Conservation (phyloP, 768 basidiomycete species). For the Podaxis rugospora region DNA sequence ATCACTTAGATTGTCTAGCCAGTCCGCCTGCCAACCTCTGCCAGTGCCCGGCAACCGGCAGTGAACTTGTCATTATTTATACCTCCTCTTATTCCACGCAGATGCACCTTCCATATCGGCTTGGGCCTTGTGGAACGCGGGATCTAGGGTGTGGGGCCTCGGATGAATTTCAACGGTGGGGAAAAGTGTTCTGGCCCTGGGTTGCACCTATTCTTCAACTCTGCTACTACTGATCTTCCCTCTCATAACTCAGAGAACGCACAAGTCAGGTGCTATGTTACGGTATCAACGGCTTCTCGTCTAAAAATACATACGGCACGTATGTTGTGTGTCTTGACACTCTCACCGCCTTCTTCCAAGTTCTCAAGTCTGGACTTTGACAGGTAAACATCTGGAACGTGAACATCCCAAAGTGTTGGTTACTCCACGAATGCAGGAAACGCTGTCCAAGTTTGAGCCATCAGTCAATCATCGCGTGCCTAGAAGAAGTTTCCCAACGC, state of each 20-base stretch:
- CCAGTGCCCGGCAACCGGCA: neutral
- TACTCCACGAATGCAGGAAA: neutral
- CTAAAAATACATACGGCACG: neutral
- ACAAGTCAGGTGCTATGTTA: neutral
- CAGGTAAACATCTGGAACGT: neutral
- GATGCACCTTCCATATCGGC: too few relatives aligned
- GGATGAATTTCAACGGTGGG: neutral
- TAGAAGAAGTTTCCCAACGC: neutral
- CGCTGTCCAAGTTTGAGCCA: neutral
- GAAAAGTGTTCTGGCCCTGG: neutral
- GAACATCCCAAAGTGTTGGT: neutral
- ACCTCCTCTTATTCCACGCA: too few relatives aligned
- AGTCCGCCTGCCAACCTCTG: neutral
- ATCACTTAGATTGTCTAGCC: neutral
- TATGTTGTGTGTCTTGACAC: neutral
- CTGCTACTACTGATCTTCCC: neutral
- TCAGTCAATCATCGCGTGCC: neutral
- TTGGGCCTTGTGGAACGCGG: too few relatives aligned
- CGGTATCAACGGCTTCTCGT: neutral
- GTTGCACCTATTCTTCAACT: neutral
- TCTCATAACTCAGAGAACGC: neutral
- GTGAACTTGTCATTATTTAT: too few relatives aligned
- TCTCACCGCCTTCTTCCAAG: neutral
- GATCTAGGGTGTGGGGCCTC: too few relatives aligned
- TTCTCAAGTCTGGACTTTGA: neutral